phyloP scores from a whole-genome alignment of 1,284 basidiomycete species.

The Gomphus bonarii region DNA sequence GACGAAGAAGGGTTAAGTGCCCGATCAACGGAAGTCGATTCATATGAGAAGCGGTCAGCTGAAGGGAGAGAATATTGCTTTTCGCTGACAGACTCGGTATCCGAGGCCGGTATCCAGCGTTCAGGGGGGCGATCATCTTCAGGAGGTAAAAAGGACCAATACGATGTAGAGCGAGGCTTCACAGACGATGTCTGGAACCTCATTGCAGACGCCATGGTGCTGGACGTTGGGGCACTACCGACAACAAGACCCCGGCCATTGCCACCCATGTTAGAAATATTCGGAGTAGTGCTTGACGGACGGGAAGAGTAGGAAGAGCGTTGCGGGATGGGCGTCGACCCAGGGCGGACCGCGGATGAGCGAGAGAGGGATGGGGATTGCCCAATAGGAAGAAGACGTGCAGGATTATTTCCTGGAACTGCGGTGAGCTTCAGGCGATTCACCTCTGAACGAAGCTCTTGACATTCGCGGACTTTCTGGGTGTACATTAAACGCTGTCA shows the following conservation, averaged over 20 bases:
- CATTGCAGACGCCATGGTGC: conserved; percentile 24
- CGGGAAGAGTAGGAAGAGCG: conserved; percentile 14
- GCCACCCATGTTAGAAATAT: neutral
- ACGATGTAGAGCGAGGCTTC: conserved; percentile 34
- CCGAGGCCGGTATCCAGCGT: conserved; percentile 26
- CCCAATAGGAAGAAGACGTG: conserved; percentile 7
- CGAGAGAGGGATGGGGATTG: neutral
- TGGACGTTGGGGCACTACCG: conserved; percentile 29
- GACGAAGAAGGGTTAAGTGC: neutral
- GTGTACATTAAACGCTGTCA: conserved; percentile 46
- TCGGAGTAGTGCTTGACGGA: conserved; percentile 8
- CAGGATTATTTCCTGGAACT: neutral
- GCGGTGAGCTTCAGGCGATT: conserved; percentile 25
- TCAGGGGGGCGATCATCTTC: conserved; percentile 39
- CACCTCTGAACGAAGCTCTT: conserved; percentile 53
- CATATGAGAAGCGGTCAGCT: neutral
- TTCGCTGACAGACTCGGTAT: conserved; percentile 10
- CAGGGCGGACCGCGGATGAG: conserved; percentile 11
- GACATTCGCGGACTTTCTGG: conserved; percentile 60
- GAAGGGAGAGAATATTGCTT: conserved; percentile 7
- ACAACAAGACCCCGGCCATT: conserved; percentile 14
- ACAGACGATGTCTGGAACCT: conserved; percentile 13
- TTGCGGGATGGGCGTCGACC: conserved; percentile 9
- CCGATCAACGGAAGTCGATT: neutral
- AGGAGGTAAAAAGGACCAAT: conserved; percentile 29